Percentiles rank a stretch among this genome's conserved stretches.
phyloP scores from a whole-genome alignment of 208 protist genomes.

The Porcisia hertigi region DNA sequence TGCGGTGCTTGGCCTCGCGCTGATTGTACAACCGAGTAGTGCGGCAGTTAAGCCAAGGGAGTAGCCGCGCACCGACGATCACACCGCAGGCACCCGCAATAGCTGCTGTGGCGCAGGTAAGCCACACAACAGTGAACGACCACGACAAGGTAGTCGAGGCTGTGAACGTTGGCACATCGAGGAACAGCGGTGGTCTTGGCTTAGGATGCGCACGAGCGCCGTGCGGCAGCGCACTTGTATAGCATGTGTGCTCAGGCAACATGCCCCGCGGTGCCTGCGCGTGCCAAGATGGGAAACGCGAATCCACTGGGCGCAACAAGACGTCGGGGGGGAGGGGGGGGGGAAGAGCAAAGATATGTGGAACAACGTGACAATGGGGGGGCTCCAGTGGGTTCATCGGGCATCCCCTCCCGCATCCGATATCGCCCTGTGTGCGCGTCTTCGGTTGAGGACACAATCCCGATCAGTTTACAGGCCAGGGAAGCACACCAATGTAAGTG shows the following conservation, averaged over 20 bases:
- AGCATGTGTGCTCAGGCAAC: not conserved
- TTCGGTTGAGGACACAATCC: not conserved
- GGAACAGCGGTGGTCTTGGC: not conserved
- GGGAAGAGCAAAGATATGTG: not conserved
- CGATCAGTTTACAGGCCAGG: not conserved
- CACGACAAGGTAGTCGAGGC: not conserved
- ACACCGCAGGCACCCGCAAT: not conserved
- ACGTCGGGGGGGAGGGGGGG: too few relatives aligned
- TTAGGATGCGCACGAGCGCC: not conserved
- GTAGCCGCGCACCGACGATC: not conserved
- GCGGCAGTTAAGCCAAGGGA: not conserved
- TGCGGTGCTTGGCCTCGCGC: conserved; percentile 21
- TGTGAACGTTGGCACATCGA: not conserved
- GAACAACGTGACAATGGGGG: not conserved
- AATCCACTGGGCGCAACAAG: not conserved
- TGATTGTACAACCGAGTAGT: not conserved
- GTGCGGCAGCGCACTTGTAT: not conserved
- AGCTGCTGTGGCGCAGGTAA: not conserved
- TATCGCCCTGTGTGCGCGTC: too few relatives aligned
- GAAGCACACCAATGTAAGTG: not conserved
- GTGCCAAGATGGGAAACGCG: not conserved
- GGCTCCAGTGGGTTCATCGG: not conserved
- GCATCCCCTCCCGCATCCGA: not conserved
- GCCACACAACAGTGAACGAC: not conserved
- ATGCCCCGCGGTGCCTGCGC: not conserved